Conservation (phyloP, 371 early-diverging fungal species). For the Mortierella sp. region DNA sequence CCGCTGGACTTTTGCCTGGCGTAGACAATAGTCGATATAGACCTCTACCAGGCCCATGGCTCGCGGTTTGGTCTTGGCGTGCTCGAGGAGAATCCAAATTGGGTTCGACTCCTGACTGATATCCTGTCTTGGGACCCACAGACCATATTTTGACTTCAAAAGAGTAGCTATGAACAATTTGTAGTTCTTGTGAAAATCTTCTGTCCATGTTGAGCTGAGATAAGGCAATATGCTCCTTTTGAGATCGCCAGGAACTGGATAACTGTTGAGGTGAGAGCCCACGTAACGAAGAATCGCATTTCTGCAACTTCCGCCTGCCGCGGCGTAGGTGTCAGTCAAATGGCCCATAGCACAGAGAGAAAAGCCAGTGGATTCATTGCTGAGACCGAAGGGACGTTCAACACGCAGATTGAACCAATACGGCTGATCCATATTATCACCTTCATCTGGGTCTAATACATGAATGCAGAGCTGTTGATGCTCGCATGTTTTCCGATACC, state of each 20-base stretch:
- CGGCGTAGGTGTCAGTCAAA: background rate
- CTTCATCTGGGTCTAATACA: background rate
- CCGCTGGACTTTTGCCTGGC: background rate
- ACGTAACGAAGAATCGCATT: background rate
- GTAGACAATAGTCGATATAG: constrained; percentile 9
- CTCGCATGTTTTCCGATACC: background rate
- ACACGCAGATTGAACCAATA: too few species aligned
- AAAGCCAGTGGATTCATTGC: too few species aligned
- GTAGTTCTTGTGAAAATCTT: background rate
- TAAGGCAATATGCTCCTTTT: background rate
- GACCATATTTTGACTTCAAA: background rate
- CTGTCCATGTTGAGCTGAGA: background rate
- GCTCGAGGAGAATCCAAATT: background rate
- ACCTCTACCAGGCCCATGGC: constrained; percentile 1
- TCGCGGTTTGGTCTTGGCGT: background rate
- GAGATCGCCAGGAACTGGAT: background rate
- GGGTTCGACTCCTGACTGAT: background rate
- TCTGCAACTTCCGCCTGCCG: background rate
- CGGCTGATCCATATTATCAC: background rate
- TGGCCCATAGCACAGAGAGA: background rate
- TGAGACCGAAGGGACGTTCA: too few species aligned
- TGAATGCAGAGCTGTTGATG: background rate
- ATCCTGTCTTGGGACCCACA: constrained; percentile 5
- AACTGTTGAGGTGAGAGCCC: background rate
- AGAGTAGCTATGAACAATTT: background rate